These are phyloP conservation scores for Thalassiosira hispida DNA, from an alignment of 352 stramenopile genomes.

Conservation along the genomic window DNA sequence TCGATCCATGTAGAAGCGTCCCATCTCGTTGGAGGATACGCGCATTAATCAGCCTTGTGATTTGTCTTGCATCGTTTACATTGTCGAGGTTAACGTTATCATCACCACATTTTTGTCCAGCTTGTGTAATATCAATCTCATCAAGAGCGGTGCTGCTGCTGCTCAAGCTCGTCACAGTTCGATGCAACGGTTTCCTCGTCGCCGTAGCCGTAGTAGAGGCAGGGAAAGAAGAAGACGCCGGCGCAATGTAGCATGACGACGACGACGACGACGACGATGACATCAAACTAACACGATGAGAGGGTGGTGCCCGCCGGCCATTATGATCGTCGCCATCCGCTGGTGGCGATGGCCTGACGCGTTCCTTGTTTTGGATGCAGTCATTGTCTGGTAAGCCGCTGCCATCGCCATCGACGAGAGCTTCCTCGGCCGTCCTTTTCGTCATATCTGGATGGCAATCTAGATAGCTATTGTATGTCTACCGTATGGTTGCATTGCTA, in stretches of 20 bases:
- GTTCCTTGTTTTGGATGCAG: neutral
- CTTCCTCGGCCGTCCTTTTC: neutral
- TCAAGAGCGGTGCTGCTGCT: neutral
- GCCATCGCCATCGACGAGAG: neutral
- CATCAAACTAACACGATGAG: constrained; percentile 31
- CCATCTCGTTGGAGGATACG: constrained; percentile 41
- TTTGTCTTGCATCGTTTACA: neutral
- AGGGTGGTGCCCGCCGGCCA: neutral
- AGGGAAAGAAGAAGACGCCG: neutral
- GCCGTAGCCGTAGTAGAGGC: neutral
- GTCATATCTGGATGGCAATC: no score
- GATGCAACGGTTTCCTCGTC: neutral
- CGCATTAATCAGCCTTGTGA: constrained; percentile 29
- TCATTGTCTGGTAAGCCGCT: neutral
- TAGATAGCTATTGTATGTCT: no score
- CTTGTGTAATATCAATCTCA: neutral
- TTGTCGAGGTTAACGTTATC: neutral
- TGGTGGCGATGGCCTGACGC: neutral
- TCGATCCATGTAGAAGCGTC: constrained; percentile 20
- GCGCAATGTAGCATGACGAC: neutral
- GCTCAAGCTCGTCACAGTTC: constrained; percentile 23
- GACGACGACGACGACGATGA: constrained; percentile 10
- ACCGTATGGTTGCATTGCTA: no score
- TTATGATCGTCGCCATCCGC: neutral
- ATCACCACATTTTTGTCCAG: neutral